Evolutionary conservation across 2,329 filamentous ascomycete species (phyloP).

Genomic region (Thermothelomyces thermophilus): DNA sequence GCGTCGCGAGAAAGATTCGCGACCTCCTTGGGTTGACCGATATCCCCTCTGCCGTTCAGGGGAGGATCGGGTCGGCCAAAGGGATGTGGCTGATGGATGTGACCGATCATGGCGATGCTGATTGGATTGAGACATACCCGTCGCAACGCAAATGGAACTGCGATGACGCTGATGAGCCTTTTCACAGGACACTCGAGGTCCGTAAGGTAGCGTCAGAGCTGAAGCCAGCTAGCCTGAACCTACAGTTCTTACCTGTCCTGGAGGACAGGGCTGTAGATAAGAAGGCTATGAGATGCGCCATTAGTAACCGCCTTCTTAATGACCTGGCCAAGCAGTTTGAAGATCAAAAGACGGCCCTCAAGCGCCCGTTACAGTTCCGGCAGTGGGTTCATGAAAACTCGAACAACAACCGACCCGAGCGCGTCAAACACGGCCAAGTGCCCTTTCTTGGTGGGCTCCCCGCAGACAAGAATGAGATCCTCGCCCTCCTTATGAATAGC

Average conservation of each 20-base stretch:
- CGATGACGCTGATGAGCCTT: constrained; percentile 40
- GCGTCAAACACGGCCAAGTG: constrained; percentile 35
- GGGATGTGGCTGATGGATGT: constrained; percentile 65
- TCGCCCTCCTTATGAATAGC: constrained; percentile 49
- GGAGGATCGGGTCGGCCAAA: constrained; percentile 64
- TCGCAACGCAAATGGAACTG: constrained; percentile 65
- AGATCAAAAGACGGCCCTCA: constrained; percentile 44
- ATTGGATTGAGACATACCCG: constrained; percentile 60
- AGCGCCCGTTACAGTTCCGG: constrained; percentile 43
- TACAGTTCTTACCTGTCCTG: constrained; percentile 63
- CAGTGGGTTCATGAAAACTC: constrained; percentile 46
- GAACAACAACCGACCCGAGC: constrained; percentile 29
- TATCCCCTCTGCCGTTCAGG: constrained; percentile 62
- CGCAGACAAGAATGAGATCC: constrained; percentile 40
- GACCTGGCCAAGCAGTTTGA: constrained; percentile 48
- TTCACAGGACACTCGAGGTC: constrained; percentile 61
- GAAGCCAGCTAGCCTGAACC: constrained; percentile 52
- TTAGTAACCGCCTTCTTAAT: constrained; percentile 44
- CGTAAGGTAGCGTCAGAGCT: constrained; percentile 41
- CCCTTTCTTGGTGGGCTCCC: constrained; percentile 47
- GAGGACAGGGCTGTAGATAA: constrained; percentile 49
- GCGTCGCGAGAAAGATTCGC: constrained; percentile 49
- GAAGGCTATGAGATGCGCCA: constrained; percentile 37
- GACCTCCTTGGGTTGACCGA: constrained; percentile 42
- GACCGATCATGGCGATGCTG: constrained; percentile 35